Percentiles rank a stretch among this genome's conserved stretches.
These are phyloP conservation scores for Coelastrella sp. DNA, from an alignment of 139 green algal species.

Conservation along the genomic window DNA sequence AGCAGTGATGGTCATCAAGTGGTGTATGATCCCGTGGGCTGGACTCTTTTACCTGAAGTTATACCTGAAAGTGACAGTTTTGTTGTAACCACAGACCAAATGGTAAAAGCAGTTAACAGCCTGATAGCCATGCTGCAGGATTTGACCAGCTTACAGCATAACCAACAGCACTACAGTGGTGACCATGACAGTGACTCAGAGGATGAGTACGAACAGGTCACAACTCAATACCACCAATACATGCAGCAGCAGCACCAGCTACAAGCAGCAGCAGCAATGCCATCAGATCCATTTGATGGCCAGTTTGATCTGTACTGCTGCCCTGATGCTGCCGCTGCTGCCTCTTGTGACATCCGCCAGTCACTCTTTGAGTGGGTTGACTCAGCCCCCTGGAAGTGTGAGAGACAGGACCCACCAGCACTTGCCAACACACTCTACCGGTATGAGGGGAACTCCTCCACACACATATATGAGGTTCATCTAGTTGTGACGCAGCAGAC, in stretches of 20 bases:
- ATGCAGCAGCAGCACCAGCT: not conserved
- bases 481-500: too few species aligned
- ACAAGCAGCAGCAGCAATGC: constrained; percentile 1
- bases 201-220: not conserved
- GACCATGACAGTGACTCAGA: not conserved
- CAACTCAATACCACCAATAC: not conserved
- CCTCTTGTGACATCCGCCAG: not conserved
- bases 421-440: not conserved
- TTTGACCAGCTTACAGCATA: not conserved
- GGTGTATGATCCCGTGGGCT: not conserved
- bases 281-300: not conserved
- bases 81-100: not conserved
- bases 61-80: not conserved
- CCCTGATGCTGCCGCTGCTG: constrained; percentile 28
- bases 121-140: constrained; percentile 35
- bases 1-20: not conserved
- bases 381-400: constrained; percentile 1
- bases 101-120: not conserved
- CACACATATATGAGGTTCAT: too few species aligned
- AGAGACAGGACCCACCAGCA: not conserved
- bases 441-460: not conserved
- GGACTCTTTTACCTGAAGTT: not conserved
- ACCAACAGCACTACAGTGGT: not conserved
- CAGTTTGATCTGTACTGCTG: constrained; percentile 38
- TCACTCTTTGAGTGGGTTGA: constrained; percentile 40